A percentile compares a stretch with the other conserved stretches of the same genome.
phyloP scores from a whole-genome alignment of 257 asterid species.

The Nicotiana benthamiana region DNA sequence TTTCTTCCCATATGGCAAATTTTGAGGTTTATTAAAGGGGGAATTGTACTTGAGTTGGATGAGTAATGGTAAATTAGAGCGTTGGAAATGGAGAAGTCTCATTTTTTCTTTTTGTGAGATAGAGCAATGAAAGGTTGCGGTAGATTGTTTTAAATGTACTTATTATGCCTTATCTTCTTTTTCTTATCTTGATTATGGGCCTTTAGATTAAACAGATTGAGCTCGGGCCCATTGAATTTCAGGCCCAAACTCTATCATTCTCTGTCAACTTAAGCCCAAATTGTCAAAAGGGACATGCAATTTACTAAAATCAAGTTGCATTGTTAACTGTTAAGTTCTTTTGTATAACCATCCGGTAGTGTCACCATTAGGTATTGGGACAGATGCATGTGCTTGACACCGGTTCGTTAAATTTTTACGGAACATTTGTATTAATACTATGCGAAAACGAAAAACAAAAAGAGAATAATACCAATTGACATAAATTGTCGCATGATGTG shows the following conservation, averaged over 20 bases:
- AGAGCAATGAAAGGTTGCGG: not conserved
- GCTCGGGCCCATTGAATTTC: not conserved
- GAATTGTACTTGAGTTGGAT: conserved; percentile 21
- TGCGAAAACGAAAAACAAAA: too few species aligned
- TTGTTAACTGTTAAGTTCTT: too few species aligned
- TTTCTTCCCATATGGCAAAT: not conserved
- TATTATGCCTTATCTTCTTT: not conserved
- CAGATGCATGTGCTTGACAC: too few species aligned
- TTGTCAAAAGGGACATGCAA: not conserved
- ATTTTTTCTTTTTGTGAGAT: not conserved
- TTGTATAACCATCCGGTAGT: too few species aligned
- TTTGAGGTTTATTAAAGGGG: conserved; percentile 7
- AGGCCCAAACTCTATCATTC: not conserved
- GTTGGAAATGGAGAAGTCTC: conserved; percentile 26
- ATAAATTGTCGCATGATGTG: too few species aligned
- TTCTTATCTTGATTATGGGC: not conserved
- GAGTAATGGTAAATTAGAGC: conserved; percentile 14
- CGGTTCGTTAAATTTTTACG: too few species aligned
- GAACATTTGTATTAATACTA: too few species aligned
- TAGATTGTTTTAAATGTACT: not conserved
- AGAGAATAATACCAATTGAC: too few species aligned
- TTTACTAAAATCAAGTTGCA: too few species aligned
- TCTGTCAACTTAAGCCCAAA: not conserved
- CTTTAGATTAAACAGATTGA: not conserved
- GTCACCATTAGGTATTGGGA: too few species aligned